phyloP scores from a whole-genome alignment of 2,329 filamentous ascomycete genomes.

The Dactylellina haptotyla region DNA sequence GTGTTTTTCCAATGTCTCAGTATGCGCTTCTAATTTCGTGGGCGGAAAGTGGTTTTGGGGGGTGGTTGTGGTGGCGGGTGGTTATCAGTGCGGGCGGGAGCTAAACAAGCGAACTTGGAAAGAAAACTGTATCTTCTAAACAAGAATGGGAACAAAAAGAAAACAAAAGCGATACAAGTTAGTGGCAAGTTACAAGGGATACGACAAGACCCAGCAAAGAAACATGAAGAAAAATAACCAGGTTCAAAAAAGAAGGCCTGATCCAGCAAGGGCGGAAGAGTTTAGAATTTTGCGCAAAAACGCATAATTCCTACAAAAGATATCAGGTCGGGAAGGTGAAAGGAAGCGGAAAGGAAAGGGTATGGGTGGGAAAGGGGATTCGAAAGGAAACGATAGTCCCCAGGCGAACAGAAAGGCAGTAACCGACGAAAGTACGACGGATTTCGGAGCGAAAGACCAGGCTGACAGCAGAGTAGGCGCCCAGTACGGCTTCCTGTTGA shows the following conservation, averaged over 20 bases:
- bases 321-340: slow-evolving; percentile 38
- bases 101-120: slow-evolving; percentile 51
- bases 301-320: slow-evolving; percentile 33
- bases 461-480: slow-evolving; percentile 35
- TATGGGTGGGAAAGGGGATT: slow-evolving; percentile 38
- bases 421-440: slow-evolving; percentile 43
- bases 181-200: slow-evolving; percentile 47
- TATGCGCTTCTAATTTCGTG: slow-evolving; percentile 52
- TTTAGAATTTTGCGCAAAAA: slow-evolving; percentile 27
- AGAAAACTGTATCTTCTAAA: slow-evolving; percentile 48
- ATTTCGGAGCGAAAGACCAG: slow-evolving; percentile 44
- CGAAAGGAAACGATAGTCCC: slow-evolving; percentile 37
- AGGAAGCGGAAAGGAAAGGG: slow-evolving; percentile 14
- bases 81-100: slow-evolving; percentile 53
- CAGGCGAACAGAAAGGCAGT: slow-evolving; percentile 46
- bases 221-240: slow-evolving; percentile 6
- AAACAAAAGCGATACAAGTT: slow-evolving; percentile 50
- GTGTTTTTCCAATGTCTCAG: slow-evolving; percentile 50
- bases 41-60: slow-evolving; percentile 32
- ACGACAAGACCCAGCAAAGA: slow-evolving; percentile 21
- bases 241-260: slow-evolving; percentile 7
- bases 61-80: slow-evolving; percentile 32
- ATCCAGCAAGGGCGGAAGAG: neutral
- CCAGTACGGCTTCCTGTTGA: slow-evolving; percentile 35
- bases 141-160: slow-evolving; percentile 29